These are phyloP conservation scores for Kuraishia floccosa DNA, from an alignment of 805 yeast genomes.

Conservation along the genomic window DNA sequence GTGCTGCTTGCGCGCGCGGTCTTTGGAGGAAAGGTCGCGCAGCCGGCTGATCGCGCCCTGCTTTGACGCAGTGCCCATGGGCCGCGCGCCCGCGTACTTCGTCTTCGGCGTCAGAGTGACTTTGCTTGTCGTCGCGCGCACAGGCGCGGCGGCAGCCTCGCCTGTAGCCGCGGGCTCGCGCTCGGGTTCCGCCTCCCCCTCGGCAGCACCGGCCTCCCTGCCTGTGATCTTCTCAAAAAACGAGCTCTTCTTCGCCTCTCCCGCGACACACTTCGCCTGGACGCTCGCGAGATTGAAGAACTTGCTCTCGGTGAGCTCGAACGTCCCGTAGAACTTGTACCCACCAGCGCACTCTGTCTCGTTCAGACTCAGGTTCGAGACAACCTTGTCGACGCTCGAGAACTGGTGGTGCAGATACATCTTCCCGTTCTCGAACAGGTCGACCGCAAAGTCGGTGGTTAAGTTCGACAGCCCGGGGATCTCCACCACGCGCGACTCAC, in stretches of 20 bases:
- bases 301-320: conserved; percentile 35
- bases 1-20: conserved; percentile 37
- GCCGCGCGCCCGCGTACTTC: conserved; percentile 28
- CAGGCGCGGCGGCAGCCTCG: conserved; percentile 7
- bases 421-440: conserved; percentile 26
- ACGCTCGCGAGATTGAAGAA: conserved; percentile 34
- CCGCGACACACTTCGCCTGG: conserved; percentile 28
- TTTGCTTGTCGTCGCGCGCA: conserved; percentile 6
- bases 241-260: conserved; percentile 5
- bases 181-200: conserved; percentile 5
- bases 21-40: conserved; percentile 38
- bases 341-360: conserved; percentile 25
- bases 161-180: conserved; percentile 6
- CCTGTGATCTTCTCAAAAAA: too few species aligned
- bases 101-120: conserved; percentile 13
- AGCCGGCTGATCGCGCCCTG: conserved; percentile 35
- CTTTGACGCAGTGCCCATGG: conserved; percentile 37
- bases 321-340: conserved; percentile 25
- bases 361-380: conserved; percentile 11
- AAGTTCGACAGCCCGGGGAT: conserved; percentile 18
- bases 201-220: too few species aligned
- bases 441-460: conserved; percentile 8
- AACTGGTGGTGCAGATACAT: conserved; percentile 13
- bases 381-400: not conserved
- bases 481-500: conserved; percentile 20